phyloP scores from a whole-genome alignment of 2,329 filamentous ascomycete species.

The Raffaelea albimanens region DNA sequence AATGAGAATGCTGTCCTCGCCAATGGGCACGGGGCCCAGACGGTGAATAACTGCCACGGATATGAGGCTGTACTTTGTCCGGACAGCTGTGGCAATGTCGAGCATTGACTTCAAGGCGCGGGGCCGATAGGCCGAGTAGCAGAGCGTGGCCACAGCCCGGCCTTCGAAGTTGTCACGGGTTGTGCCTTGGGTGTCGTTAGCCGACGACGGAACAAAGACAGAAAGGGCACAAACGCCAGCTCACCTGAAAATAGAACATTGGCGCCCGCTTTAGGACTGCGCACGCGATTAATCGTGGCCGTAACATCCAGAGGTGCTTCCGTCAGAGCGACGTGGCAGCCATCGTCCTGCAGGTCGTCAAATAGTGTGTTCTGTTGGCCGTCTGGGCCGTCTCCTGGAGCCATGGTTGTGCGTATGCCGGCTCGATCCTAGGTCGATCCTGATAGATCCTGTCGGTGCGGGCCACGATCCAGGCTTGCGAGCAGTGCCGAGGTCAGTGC shows the following conservation, averaged over 20 bases:
- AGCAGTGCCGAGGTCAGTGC: too few species aligned
- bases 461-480: too few species aligned
- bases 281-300: conserved; percentile 54
- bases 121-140: conserved; percentile 66
- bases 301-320: conserved; percentile 48
- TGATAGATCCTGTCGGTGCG: too few species aligned
- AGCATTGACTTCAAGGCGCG: conserved; percentile 62
- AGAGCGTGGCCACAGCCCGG: conserved; percentile 63
- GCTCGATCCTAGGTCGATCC: too few species aligned
- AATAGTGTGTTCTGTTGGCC: too few species aligned
- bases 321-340: conserved; percentile 61
- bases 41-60: conserved; percentile 77
- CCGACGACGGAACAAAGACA: too few species aligned
- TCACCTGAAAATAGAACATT: conserved; percentile 67
- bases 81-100: conserved; percentile 49
- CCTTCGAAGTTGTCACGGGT: conserved; percentile 66
- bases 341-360: conserved; percentile 5
- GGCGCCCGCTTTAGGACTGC: conserved; percentile 63
- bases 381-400: conserved; percentile 28
- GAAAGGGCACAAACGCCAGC: too few species aligned
- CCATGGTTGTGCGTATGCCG: too few species aligned
- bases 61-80: conserved; percentile 52
- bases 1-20: conserved; percentile 89
- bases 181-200: conserved; percentile 48
- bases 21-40: conserved; percentile 74